Conservation (phyloP, 2,329 filamentous ascomycete species). For the Penicillium sp. region DNA sequence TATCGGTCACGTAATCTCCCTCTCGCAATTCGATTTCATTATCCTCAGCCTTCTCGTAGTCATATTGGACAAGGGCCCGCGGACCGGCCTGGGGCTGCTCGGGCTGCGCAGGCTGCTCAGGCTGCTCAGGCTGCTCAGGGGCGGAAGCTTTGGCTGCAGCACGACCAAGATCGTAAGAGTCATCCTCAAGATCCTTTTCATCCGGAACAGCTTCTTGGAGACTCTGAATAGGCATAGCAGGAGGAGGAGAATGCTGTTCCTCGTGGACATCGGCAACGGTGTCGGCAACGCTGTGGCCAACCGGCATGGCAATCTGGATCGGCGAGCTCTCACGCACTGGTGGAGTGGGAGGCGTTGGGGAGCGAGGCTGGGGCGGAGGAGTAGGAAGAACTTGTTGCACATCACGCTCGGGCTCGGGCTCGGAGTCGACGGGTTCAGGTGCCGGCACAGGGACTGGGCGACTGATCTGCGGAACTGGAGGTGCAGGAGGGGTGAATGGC, state of each 20-base stretch:
- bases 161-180: constrained; percentile 59
- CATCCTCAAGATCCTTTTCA: constrained; percentile 65
- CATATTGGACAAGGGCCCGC: constrained; percentile 80
- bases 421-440: constrained; percentile 53
- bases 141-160: constrained; percentile 59
- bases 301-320: constrained; percentile 81
- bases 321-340: constrained; percentile 64
- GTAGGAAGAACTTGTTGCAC: constrained; percentile 35
- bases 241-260: constrained; percentile 42
- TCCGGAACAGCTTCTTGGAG: constrained; percentile 62
- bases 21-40: constrained; percentile 92
- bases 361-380: constrained; percentile 47
- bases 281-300: constrained; percentile 60
- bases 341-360: constrained; percentile 52
- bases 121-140: constrained; percentile 35
- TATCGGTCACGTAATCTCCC: constrained; percentile 83
- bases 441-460: constrained; percentile 76
- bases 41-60: constrained; percentile 96
- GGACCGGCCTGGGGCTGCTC: constrained; percentile 54
- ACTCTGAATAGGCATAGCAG: constrained; percentile 60
- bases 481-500: constrained; percentile 33
- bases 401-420: constrained; percentile 52
- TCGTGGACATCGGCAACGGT: constrained; percentile 45
- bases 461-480: constrained; percentile 63
- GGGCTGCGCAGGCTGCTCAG: constrained; percentile 42